phyloP scores from a whole-genome alignment of 176 grass and related monocot species.

The Paspalum notatum region DNA sequence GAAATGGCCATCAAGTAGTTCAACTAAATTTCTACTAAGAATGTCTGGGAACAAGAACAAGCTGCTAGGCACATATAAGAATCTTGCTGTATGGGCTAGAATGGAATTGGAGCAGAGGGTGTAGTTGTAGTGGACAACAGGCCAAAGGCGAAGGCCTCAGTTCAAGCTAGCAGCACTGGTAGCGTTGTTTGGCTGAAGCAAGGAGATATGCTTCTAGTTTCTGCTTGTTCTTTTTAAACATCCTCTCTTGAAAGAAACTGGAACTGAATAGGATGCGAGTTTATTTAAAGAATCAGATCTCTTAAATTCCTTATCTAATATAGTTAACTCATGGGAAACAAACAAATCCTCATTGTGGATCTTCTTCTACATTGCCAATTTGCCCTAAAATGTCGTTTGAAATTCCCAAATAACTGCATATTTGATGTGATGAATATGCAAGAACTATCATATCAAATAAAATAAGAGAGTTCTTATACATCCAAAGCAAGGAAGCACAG shows the following conservation, averaged over 20 bases:
- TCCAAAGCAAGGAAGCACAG: conserved; percentile 8
- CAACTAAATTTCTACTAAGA: conserved; percentile 21
- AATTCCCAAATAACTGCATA: not conserved
- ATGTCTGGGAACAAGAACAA: conserved; percentile 9
- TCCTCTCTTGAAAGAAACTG: not conserved
- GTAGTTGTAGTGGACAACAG: not conserved
- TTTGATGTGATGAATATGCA: conserved; percentile 23
- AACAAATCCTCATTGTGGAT: not conserved
- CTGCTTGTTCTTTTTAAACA: not conserved
- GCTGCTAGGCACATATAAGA: conserved; percentile 5
- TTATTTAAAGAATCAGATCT: not conserved
- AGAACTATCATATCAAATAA: not conserved
- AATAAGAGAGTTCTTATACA: conserved; percentile 16
- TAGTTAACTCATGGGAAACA: not conserved
- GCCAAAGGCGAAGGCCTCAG: not conserved
- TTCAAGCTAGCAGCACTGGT: not conserved
- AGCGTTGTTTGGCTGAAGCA: not conserved
- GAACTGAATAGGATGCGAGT: not conserved
- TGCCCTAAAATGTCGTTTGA: not conserved
- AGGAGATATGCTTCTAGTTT: not conserved
- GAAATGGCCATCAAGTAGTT: conserved; percentile 17
- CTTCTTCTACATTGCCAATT: not conserved
- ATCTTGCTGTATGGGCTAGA: not conserved
- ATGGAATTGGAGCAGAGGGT: not conserved
- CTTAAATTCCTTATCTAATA: not conserved